phyloP scores from a whole-genome alignment of 192 early-diverging fungal genomes.

The Coemansia sp. region DNA sequence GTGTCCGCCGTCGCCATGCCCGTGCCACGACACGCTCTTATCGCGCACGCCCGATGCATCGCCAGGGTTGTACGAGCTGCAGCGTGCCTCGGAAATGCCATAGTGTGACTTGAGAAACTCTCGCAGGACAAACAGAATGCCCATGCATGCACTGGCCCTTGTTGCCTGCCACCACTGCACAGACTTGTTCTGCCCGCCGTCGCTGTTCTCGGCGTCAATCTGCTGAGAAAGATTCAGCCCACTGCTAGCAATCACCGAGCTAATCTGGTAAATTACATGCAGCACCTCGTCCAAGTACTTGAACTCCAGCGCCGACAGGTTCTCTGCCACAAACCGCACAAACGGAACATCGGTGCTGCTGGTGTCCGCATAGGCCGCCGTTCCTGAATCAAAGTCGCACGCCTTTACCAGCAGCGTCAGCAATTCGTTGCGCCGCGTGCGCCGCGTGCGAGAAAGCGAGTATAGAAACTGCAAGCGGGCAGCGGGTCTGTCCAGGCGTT shows the following conservation, averaged over 20 bases:
- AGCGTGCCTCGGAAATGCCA: conserved; percentile 54
- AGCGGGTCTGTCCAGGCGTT: conserved; percentile 36
- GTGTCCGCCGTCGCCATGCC: conserved; percentile 30
- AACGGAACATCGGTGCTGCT: conserved; percentile 57
- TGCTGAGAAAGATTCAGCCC: conserved; percentile 61
- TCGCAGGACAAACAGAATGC: conserved; percentile 62
- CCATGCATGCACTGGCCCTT: conserved; percentile 59
- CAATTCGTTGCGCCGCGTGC: conserved; percentile 70
- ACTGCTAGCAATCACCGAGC: conserved; percentile 68
- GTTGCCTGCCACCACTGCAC: conserved; percentile 30
- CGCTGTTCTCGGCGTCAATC: conserved; percentile 29
- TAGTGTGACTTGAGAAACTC: conserved; percentile 63
- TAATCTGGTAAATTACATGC: conserved; percentile 68
- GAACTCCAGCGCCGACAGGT: conserved; percentile 75
- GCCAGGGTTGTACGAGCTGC: conserved; percentile 51
- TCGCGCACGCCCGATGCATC: conserved; percentile 54
- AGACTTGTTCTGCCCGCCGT: neutral
- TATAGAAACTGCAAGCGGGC: conserved; percentile 70
- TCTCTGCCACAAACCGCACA: conserved; percentile 79
- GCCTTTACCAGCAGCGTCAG: conserved; percentile 63
- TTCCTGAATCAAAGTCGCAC: conserved; percentile 61
- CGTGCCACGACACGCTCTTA: conserved; percentile 56
- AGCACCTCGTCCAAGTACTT: conserved; percentile 80
- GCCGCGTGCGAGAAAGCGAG: conserved; percentile 61
- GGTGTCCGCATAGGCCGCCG: neutral